phyloP scores from a whole-genome alignment of 139 green algal species.

The Volvox africanus region DNA sequence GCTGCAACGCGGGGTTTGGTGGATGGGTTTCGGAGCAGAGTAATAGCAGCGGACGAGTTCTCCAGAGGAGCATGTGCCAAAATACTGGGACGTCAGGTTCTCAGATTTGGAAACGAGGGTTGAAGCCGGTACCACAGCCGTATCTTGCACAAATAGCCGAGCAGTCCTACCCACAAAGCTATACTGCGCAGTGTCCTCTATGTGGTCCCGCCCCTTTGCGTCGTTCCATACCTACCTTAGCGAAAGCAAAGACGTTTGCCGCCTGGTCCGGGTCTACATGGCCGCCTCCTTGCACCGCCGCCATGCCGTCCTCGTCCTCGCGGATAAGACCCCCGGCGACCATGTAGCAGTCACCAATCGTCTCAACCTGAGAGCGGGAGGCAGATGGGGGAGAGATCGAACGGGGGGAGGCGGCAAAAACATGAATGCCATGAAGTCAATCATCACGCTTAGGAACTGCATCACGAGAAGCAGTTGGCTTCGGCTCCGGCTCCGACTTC shows the following conservation, averaged over 20 bases:
- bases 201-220: too few species aligned
- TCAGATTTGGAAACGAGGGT: neutral
- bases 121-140: neutral
- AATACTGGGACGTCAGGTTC: neutral
- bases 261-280: slow-evolving; percentile 4
- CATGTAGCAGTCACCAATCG: slow-evolving; percentile 47
- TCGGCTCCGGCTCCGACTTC: too few species aligned
- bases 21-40: neutral
- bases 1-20: neutral
- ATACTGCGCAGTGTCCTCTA: neutral
- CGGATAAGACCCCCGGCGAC: slow-evolving; percentile 1
- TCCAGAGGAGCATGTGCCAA: neutral
- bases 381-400: neutral
- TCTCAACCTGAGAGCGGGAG: slow-evolving; percentile 17
- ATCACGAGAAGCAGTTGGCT: too few species aligned
- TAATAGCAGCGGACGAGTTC: neutral
- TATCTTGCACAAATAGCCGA: neutral
- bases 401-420: neutral
- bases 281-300: slow-evolving; percentile 10
- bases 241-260: slow-evolving; percentile 6
- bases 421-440: neutral
- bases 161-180: neutral
- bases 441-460: too few species aligned
- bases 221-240: neutral
- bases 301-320: slow-evolving; percentile 36